phyloP scores from a whole-genome alignment of 805 yeast species.

The Allodekkera sacchari region DNA sequence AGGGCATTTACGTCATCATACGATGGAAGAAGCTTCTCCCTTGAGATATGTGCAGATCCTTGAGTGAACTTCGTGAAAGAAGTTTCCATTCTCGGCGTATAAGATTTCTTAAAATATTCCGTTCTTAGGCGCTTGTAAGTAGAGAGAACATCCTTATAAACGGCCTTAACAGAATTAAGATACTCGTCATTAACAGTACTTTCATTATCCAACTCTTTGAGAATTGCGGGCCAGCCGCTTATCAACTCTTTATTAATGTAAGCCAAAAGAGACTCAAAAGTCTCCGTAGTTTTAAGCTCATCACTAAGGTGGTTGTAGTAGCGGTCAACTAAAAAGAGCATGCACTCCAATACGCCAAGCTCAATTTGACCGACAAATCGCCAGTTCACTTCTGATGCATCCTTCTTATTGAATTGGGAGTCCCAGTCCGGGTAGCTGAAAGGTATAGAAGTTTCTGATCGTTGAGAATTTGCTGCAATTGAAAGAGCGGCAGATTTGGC shows the following conservation, averaged over 20 bases:
- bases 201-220: slow-evolving; percentile 17
- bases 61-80: slow-evolving; percentile 33
- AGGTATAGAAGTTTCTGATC: not conserved
- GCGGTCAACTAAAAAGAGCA: slow-evolving; percentile 59
- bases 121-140: slow-evolving; percentile 62
- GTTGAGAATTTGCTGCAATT: slow-evolving; percentile 22
- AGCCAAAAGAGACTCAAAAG: slow-evolving; percentile 57
- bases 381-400: slow-evolving; percentile 45
- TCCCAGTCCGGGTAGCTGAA: slow-evolving; percentile 50
- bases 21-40: slow-evolving; percentile 22
- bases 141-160: slow-evolving; percentile 23
- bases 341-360: slow-evolving; percentile 70
- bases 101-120: slow-evolving; percentile 59
- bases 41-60: slow-evolving; percentile 30
- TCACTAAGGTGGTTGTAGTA: slow-evolving; percentile 71
- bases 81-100: slow-evolving; percentile 47
- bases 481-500: slow-evolving; percentile 55
- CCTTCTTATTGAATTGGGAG: slow-evolving; percentile 26
- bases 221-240: slow-evolving; percentile 38
- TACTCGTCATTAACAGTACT: slow-evolving; percentile 8
- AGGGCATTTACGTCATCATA: slow-evolving; percentile 37
- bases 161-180: slow-evolving; percentile 12
- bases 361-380: slow-evolving; percentile 68
- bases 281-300: slow-evolving; percentile 49
- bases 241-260: slow-evolving; percentile 59